These are phyloP conservation scores for Paraphaeosphaeria minitans DNA, from an alignment of 2,329 filamentous ascomycete species.

Conservation along the genomic window DNA sequence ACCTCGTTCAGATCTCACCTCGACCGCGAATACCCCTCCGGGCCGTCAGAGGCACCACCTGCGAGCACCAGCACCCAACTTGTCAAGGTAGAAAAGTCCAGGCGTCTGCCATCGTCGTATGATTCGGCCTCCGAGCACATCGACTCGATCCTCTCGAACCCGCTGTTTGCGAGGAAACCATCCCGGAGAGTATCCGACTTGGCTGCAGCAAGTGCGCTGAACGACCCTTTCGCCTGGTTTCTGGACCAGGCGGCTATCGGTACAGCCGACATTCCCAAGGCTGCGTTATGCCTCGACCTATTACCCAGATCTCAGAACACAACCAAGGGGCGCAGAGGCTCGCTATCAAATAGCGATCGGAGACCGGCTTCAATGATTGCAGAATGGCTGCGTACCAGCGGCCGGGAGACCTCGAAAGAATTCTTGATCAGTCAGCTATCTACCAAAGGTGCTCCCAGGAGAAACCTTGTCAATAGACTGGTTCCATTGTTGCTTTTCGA, in stretches of 20 bases:
- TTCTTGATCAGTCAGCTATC: conserved; percentile 26
- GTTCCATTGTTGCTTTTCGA: conserved; percentile 30
- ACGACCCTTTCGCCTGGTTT: conserved; percentile 50
- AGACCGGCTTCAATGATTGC: conserved; percentile 28
- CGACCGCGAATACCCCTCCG: conserved; percentile 60
- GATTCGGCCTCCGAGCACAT: conserved; percentile 53
- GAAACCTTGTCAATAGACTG: conserved; percentile 24
- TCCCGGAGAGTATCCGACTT: conserved; percentile 33
- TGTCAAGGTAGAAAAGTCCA: conserved; percentile 12
- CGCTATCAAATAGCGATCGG: conserved; percentile 13
- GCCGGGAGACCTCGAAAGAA: conserved; percentile 31
- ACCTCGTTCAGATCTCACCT: conserved; percentile 68
- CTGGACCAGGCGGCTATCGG: conserved; percentile 47
- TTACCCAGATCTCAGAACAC: conserved; percentile 26
- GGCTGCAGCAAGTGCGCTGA: conserved; percentile 29
- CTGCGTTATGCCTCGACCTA: conserved; percentile 45
- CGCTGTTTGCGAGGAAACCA: conserved; percentile 51
- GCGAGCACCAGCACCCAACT: conserved; percentile 14
- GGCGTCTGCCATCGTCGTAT: conserved; percentile 40
- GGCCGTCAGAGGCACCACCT: conserved; percentile 14
- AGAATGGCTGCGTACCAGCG: conserved; percentile 39
- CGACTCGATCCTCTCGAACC: conserved; percentile 57
- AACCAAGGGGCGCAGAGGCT: conserved; percentile 6
- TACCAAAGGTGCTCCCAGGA: conserved; percentile 12
- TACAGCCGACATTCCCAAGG: conserved; percentile 45